phyloP scores from a whole-genome alignment of 2,329 filamentous ascomycete species.

The Colletotrichum aenigma region DNA sequence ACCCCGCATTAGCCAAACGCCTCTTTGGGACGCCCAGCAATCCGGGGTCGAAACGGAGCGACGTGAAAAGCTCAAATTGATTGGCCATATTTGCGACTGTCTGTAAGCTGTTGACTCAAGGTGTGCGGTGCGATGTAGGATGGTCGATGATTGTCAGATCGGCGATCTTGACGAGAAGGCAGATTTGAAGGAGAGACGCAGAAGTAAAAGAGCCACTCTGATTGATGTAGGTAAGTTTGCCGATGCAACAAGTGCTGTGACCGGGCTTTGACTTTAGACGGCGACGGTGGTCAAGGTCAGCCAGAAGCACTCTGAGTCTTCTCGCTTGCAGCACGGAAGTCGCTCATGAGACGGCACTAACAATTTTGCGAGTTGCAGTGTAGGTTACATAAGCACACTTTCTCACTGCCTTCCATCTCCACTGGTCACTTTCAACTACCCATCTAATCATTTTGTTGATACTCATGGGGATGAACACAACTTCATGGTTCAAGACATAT shows the following conservation, averaged over 20 bases:
- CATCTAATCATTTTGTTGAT: not conserved
- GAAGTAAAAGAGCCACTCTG: not conserved
- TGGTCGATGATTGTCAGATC: not conserved
- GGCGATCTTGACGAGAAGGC: not conserved
- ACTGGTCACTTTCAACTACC: not conserved
- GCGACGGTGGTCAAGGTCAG: not conserved
- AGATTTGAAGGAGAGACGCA: not conserved
- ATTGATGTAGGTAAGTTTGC: not conserved
- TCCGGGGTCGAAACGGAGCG: conserved; percentile 71
- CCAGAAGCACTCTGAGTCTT: not conserved
- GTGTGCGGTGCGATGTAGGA: not conserved
- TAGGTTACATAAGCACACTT: not conserved
- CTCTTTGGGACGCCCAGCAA: conserved; percentile 50
- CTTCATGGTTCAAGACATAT: not conserved
- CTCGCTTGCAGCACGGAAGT: not conserved
- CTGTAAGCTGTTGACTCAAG: not conserved
- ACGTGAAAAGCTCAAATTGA: conserved; percentile 69
- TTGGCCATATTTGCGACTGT: conserved; percentile 33
- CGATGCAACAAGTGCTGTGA: not conserved
- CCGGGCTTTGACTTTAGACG: not conserved
- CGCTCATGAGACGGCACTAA: not conserved
- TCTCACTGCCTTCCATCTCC: not conserved
- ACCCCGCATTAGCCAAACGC: conserved; percentile 47
- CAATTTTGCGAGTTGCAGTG: not conserved
- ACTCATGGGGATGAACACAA: not conserved